Percentiles rank a stretch among this genome's conserved stretches.
These are phyloP conservation scores for Chaetomium fimeti DNA, from an alignment of 495 filamentous ascomycete genomes.

Conservation along the genomic window DNA sequence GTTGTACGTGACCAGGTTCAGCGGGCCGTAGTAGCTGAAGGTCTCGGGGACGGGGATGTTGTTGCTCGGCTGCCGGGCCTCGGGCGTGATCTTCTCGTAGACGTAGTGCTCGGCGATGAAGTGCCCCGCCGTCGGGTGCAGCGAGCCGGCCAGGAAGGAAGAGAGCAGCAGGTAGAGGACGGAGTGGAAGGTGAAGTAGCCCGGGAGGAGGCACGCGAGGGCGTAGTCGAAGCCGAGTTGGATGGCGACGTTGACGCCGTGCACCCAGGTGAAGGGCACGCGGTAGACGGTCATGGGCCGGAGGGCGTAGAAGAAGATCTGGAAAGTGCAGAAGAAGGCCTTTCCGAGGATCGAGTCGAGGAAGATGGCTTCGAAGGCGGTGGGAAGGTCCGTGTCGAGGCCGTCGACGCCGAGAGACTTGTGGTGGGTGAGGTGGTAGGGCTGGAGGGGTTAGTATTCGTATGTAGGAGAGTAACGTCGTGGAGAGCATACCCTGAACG, in stretches of 20 bases:
- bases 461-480: background rate
- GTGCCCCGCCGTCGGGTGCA: constrained; percentile 95
- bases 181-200: constrained; percentile 53
- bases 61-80: constrained; percentile 59
- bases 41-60: constrained; percentile 79
- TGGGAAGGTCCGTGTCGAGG: constrained; percentile 94
- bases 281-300: constrained; percentile 93
- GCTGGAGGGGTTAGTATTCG: constrained; percentile 44
- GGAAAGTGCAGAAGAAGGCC: constrained; percentile 99
- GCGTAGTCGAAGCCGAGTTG: constrained; percentile 77
- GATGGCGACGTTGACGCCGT: constrained; percentile 71
- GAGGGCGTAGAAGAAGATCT: constrained; percentile 99
- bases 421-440: constrained; percentile 98
- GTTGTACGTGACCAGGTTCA: constrained; percentile 94
- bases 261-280: constrained; percentile 81
- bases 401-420: constrained; percentile 97
- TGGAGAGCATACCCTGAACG: constrained; percentile 65
- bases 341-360: constrained; percentile 96
- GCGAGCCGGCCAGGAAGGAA: constrained; percentile 87
- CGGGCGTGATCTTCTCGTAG: constrained; percentile 65
- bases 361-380: constrained; percentile 85
- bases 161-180: constrained; percentile 79
- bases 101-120: constrained; percentile 99
- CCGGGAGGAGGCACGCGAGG: constrained; percentile 51
- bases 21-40: constrained; percentile 90